These are phyloP conservation scores for Cryptosporidium muris DNA, from an alignment of 169 alveolate species.

Conservation along the genomic window DNA sequence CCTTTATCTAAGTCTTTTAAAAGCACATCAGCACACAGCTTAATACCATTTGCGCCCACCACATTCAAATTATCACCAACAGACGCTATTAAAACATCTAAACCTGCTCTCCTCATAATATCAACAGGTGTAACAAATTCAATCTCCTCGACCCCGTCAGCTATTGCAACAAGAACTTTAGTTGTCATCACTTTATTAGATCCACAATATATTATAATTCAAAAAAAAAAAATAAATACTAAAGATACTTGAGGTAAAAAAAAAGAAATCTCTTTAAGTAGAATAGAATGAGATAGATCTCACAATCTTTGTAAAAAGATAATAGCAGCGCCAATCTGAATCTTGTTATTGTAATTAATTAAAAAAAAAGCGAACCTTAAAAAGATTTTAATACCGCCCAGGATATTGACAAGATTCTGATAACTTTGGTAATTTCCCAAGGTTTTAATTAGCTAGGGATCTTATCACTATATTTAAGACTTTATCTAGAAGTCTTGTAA, in stretches of 20 bases:
- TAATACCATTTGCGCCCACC: conserved; percentile 73
- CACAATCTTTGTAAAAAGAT: too few relatives aligned
- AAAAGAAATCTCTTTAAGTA: neutral
- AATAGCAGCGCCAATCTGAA: too few relatives aligned
- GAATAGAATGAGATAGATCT: neutral
- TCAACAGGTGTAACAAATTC: conserved; percentile 81
- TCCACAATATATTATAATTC: neutral
- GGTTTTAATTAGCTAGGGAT: too few relatives aligned
- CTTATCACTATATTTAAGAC: too few relatives aligned
- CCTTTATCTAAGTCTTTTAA: conserved; percentile 37
- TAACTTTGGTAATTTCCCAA: too few relatives aligned
- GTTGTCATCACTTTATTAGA: conserved; percentile 18
- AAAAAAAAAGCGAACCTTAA: too few relatives aligned
- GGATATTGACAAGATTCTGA: too few relatives aligned
- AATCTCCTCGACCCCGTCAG: conserved; percentile 82
- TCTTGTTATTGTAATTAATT: too few relatives aligned
- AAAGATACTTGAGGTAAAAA: neutral
- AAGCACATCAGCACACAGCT: conserved; percentile 73
- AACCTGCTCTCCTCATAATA: conserved; percentile 80
- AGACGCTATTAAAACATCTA: conserved; percentile 79
- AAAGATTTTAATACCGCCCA: too few relatives aligned
- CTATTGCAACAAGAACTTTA: conserved; percentile 78
- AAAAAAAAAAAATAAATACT: neutral
- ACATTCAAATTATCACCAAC: conserved; percentile 27
- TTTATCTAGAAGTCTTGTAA: too few relatives aligned